Evolutionary conservation across 2,329 filamentous ascomycete species (phyloP).

Genomic region (Colletotrichum spinosum): DNA sequence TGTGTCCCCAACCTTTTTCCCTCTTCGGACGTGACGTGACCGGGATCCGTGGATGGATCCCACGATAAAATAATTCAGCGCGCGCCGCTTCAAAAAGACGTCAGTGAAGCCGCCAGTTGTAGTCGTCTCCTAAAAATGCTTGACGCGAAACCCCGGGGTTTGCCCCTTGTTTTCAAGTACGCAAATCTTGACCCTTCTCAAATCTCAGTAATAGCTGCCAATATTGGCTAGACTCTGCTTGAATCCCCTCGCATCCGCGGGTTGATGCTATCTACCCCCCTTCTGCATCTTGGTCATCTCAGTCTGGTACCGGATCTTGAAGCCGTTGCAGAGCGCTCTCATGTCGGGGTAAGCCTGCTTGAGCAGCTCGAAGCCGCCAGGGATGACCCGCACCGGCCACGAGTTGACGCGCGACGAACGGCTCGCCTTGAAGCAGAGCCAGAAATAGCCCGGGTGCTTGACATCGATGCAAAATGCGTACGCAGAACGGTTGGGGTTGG

Average conservation of each 20-base stretch:
- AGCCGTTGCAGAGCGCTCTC: constrained; percentile 94
- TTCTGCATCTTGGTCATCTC: constrained; percentile 72
- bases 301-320: constrained; percentile 83
- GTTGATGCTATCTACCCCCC: constrained; percentile 36
- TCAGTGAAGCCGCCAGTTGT: no score
- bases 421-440: constrained; percentile 95
- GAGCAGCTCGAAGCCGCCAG: constrained; percentile 92
- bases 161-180: no score
- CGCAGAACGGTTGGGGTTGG: constrained; percentile 91
- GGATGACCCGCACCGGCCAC: constrained; percentile 91
- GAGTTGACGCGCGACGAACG: constrained; percentile 77
- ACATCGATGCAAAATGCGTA: constrained; percentile 97
- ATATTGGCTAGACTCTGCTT: background rate
- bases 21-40: no score
- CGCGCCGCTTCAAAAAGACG: no score
- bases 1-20: no score
- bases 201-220: constrained; percentile 20
- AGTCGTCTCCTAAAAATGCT: no score
- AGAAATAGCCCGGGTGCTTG: constrained; percentile 94
- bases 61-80: no score
- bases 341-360: constrained; percentile 94
- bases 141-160: no score
- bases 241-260: constrained; percentile 2
- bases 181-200: background rate
- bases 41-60: no score